phyloP scores from a whole-genome alignment of 1,139 yeast genomes.

The Protomyces macrosporus region DNA sequence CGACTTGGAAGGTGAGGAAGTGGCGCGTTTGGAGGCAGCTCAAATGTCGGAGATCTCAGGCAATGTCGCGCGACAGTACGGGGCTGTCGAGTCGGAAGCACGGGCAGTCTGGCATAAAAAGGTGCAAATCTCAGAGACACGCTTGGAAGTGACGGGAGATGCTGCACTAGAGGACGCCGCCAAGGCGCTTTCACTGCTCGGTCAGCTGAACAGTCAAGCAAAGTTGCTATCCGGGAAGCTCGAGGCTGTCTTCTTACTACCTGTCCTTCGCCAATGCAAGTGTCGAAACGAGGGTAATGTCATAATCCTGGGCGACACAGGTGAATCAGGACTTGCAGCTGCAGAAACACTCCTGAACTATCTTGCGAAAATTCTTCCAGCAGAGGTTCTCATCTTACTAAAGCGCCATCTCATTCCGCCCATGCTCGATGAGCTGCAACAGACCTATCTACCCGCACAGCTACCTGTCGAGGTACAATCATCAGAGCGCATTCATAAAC shows the following conservation, averaged over 20 bases:
- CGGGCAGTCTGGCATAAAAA: not conserved
- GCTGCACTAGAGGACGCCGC: not conserved
- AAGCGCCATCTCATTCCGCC: not conserved
- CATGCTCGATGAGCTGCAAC: not conserved
- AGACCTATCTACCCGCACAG: not conserved
- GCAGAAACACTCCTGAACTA: not conserved
- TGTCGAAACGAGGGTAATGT: not conserved
- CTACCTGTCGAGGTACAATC: slow-evolving; percentile 7
- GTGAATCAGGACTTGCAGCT: not conserved
- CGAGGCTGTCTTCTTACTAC: not conserved
- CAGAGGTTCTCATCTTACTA: not conserved
- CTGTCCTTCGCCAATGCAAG: not conserved
- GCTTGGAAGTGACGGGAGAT: not conserved
- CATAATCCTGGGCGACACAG: not conserved
- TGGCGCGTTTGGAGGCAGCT: not conserved
- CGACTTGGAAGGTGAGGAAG: not conserved
- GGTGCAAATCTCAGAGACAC: not conserved
- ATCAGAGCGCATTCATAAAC: slow-evolving; percentile 1
- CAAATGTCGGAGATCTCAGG: not conserved
- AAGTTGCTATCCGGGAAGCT: not conserved
- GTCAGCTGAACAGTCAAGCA: not conserved
- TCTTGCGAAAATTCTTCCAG: not conserved
- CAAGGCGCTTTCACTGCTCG: not conserved
- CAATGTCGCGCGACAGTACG: not conserved
- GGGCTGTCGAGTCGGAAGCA: not conserved